phyloP scores from a whole-genome alignment of 2,329 filamentous ascomycete species.

The Penicillium sp. region DNA sequence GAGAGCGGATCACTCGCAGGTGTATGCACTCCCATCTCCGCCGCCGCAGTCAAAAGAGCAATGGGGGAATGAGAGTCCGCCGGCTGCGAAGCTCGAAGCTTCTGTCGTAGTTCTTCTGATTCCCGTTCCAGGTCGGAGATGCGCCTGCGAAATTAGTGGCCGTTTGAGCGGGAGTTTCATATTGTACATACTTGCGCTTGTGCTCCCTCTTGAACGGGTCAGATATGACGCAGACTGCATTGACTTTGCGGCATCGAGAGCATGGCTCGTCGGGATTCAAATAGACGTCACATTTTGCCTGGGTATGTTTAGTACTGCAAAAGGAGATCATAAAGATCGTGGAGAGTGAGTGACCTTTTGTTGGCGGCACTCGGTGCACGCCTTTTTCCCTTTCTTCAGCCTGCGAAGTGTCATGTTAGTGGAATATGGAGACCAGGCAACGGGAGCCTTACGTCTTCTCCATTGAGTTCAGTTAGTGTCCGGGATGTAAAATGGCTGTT shows the following conservation, averaged over 20 bases:
- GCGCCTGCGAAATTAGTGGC: slow-evolving; percentile 23
- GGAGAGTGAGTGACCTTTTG: slow-evolving; percentile 36
- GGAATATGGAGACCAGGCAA: background rate
- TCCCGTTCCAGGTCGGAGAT: slow-evolving; percentile 39
- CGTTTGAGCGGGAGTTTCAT: background rate
- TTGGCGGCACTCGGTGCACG: slow-evolving; percentile 44
- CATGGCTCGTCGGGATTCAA: slow-evolving; percentile 35
- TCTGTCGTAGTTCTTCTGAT: slow-evolving; percentile 35
- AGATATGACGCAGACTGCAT: slow-evolving; percentile 37
- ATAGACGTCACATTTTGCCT: slow-evolving; percentile 42
- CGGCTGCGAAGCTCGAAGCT: slow-evolving; percentile 28
- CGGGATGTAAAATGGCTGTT: background rate
- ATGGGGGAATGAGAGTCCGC: slow-evolving; percentile 23
- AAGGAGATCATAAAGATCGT: background rate
- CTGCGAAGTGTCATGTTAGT: slow-evolving; percentile 16
- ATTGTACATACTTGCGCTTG: slow-evolving; percentile 35
- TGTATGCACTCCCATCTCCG: slow-evolving; percentile 28
- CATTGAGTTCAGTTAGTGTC: background rate
- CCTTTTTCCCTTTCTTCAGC: slow-evolving; percentile 36
- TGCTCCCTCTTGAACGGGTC: slow-evolving; percentile 43
- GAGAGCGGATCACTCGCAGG: slow-evolving; percentile 6
- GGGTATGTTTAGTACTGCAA: background rate
- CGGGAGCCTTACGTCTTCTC: slow-evolving; percentile 11
- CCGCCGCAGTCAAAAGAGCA: slow-evolving; percentile 29
- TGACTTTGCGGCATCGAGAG: slow-evolving; percentile 37